phyloP scores from a whole-genome alignment of 2,329 filamentous ascomycete species.

The Thelonectria olida region DNA sequence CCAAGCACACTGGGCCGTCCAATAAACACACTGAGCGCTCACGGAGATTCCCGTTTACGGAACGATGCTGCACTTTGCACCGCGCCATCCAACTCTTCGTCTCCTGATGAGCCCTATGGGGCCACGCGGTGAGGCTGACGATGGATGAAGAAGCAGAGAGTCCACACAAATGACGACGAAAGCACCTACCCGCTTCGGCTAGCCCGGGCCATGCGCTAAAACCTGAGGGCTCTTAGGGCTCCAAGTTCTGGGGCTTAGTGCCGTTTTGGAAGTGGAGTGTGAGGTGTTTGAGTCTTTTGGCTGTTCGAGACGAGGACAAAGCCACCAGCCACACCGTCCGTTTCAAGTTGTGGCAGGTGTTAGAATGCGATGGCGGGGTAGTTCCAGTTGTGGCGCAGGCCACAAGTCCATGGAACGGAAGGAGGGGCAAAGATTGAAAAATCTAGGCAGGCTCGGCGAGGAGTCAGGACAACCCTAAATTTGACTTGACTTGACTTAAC shows the following conservation, averaged over 20 bases:
- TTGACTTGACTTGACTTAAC: not conserved
- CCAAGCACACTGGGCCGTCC: not conserved
- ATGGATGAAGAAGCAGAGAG: not conserved
- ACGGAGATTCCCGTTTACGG: constrained; percentile 6
- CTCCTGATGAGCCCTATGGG: constrained; percentile 17
- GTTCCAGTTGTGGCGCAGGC: constrained; percentile 15
- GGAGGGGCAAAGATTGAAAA: constrained; percentile 19
- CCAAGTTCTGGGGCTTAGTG: constrained; percentile 12
- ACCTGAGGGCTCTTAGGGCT: not conserved
- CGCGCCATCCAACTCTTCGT: constrained; percentile 4
- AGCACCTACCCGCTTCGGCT: constrained; percentile 8
- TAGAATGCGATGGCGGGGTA: constrained; percentile 12
- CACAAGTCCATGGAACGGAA: not conserved
- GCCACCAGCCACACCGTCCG: too few relatives aligned
- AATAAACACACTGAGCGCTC: not conserved
- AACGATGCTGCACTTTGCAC: constrained; percentile 14
- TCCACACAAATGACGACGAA: constrained; percentile 2
- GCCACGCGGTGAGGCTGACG: constrained; percentile 21
- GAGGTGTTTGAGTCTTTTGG: not conserved
- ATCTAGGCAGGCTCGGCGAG: constrained; percentile 2
- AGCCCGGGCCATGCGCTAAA: not conserved
- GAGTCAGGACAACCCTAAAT: constrained; percentile 4
- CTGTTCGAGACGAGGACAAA: not conserved
- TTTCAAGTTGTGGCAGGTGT: constrained; percentile 1
- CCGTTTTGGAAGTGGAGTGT: not conserved